phyloP scores from a whole-genome alignment of 1,284 basidiomycete genomes.

The Marasmius fiardii region DNA sequence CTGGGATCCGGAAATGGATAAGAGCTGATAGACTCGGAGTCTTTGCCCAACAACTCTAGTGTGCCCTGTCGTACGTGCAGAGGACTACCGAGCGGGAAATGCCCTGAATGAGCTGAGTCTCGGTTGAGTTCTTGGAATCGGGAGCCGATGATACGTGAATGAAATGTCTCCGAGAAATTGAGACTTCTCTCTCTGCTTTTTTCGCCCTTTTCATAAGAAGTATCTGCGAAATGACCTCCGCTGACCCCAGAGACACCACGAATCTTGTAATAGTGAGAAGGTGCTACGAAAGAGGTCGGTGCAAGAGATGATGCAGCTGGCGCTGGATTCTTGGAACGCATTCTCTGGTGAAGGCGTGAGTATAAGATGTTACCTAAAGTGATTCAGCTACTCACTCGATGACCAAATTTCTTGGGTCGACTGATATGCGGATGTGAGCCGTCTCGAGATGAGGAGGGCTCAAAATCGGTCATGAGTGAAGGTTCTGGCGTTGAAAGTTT shows the following conservation, averaged over 20 bases:
- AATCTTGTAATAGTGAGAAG: conserved; percentile 73
- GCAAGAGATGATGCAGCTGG: conserved; percentile 63
- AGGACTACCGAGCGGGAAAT: conserved; percentile 56
- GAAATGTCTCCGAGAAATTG: conserved; percentile 55
- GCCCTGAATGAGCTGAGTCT: conserved; percentile 51
- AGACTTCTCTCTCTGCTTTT: conserved; percentile 23
- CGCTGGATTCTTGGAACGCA: conserved; percentile 53
- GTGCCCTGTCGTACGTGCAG: conserved; percentile 48
- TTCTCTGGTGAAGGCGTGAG: conserved; percentile 7
- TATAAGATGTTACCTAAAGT: not conserved
- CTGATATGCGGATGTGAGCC: conserved; percentile 55
- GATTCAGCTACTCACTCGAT: conserved; percentile 20
- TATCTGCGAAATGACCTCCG: conserved; percentile 53
- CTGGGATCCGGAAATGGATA: conserved; percentile 46
- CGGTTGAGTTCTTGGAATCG: conserved; percentile 71
- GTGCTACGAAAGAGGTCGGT: conserved; percentile 74
- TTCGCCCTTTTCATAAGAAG: conserved; percentile 25
- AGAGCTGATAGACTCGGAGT: conserved; percentile 20
- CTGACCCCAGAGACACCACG: conserved; percentile 57
- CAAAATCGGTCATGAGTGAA: conserved; percentile 54
- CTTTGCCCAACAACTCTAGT: conserved; percentile 41
- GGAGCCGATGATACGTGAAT: conserved; percentile 60
- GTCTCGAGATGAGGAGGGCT: conserved; percentile 35
- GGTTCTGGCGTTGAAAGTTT: conserved; percentile 67
- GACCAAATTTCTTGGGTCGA: conserved; percentile 41